phyloP scores from a whole-genome alignment of 257 asterid genomes.

The Gardenia jasminoides region DNA sequence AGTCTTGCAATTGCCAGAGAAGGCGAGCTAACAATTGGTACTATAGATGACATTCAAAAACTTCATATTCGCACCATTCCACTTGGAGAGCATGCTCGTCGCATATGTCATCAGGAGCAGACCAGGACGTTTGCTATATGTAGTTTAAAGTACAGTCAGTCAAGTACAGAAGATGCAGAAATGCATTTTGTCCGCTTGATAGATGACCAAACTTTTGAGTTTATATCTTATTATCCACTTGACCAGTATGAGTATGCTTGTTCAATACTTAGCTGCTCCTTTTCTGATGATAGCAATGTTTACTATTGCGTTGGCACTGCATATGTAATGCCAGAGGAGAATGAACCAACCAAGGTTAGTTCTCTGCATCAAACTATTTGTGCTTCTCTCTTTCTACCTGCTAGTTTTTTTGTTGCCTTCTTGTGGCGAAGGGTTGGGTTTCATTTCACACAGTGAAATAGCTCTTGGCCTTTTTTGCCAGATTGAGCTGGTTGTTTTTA shows the following conservation, averaged over 20 bases:
- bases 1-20: slow-evolving; percentile 97
- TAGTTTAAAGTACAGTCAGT: slow-evolving; percentile 71
- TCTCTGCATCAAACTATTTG: not conserved
- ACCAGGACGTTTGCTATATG: slow-evolving; percentile 88
- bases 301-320: slow-evolving; percentile 97
- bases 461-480: not conserved
- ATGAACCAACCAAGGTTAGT: slow-evolving; percentile 86
- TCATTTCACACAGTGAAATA: not conserved
- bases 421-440: not conserved
- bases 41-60: slow-evolving; percentile 97
- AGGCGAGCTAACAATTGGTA: slow-evolving; percentile 96
- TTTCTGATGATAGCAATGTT: slow-evolving; percentile 80
- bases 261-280: slow-evolving; percentile 94
- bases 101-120: slow-evolving; percentile 98
- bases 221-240: slow-evolving; percentile 74
- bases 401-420: not conserved
- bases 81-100: slow-evolving; percentile 96
- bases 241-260: slow-evolving; percentile 90
- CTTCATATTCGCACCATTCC: slow-evolving; percentile 96
- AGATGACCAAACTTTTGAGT: slow-evolving; percentile 96
- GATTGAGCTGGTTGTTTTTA: not conserved
- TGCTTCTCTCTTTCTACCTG: not conserved
- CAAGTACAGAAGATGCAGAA: slow-evolving; percentile 71
- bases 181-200: slow-evolving; percentile 80
- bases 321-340: slow-evolving; percentile 92